Evolutionary conservation across 306 rosid genomes (phyloP).

Genomic region (Lathyrus tuberosus): DNA sequence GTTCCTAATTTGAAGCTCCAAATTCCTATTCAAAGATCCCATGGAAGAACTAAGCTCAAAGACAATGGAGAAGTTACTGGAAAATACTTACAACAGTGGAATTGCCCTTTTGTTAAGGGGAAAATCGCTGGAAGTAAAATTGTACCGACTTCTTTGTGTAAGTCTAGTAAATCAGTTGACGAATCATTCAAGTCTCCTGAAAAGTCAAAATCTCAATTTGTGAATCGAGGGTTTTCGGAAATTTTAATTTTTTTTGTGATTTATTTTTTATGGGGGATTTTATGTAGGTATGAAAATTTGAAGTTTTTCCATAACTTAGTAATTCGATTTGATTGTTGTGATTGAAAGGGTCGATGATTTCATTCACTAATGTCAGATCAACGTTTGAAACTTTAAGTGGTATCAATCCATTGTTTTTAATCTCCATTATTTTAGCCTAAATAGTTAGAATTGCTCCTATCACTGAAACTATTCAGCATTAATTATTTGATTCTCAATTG

Average conservation of each 20-base stretch:
- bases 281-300: conserved; percentile 59
- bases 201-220: conserved; percentile 42
- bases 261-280: no score
- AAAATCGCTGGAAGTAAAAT: conserved; percentile 52
- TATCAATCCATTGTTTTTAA: not conserved
- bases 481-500: no score
- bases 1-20: no score
- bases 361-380: conserved; percentile 52
- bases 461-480: no score
- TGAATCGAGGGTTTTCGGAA: not conserved
- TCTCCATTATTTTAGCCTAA: no score
- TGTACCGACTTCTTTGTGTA: conserved; percentile 19
- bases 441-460: no score
- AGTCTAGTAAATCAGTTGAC: conserved; percentile 22
- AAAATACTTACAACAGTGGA: no score
- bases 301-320: conserved; percentile 62
- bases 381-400: conserved; percentile 61
- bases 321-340: conserved; percentile 58
- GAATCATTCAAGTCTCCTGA: conserved; percentile 46
- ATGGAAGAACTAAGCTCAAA: no score
- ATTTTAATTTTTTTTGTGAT: no score
- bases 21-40: no score
- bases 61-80: no score
- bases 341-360: conserved; percentile 45
- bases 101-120: not conserved